Percentiles rank a stretch among this genome's conserved stretches.
Evolutionary conservation across 495 filamentous ascomycete genomes (phyloP).

Genomic region (Penicillium canescens): DNA sequence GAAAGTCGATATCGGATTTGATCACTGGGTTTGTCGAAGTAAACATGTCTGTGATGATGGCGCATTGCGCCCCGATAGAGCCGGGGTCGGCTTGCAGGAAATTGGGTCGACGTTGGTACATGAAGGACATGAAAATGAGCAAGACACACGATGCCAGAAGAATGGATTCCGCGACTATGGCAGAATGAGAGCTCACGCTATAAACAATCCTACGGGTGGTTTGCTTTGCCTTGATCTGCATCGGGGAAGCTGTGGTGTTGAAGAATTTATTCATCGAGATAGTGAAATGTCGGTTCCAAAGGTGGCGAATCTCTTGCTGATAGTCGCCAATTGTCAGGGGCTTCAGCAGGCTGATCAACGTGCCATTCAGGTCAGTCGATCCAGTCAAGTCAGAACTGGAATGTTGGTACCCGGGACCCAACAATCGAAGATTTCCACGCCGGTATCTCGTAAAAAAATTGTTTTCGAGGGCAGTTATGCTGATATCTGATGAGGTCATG

Average conservation of each 20-base stretch:
- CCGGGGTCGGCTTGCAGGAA: constrained; percentile 17
- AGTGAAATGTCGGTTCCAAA: constrained; percentile 26
- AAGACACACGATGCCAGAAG: neutral
- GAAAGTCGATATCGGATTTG: constrained; percentile 4
- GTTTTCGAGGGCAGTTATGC: constrained; percentile 2
- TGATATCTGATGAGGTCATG: constrained; percentile 1
- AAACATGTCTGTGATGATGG: constrained; percentile 13
- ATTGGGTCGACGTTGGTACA: constrained; percentile 13
- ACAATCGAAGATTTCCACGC: neutral
- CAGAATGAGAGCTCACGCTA: constrained; percentile 11
- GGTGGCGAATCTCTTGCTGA: neutral
- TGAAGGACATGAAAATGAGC: neutral
- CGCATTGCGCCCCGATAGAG: constrained; percentile 24
- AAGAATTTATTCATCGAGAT: constrained; percentile 20
- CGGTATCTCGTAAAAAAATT: constrained; percentile 1
- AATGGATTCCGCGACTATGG: constrained; percentile 15
- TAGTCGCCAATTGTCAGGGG: neutral
- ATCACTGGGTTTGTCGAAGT: constrained; percentile 1
- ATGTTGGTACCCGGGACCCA: neutral
- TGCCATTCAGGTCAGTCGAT: neutral
- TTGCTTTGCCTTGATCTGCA: constrained; percentile 3
- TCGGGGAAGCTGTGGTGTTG: constrained; percentile 5
- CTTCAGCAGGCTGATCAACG: neutral
- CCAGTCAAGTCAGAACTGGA: neutral
- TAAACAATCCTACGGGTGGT: constrained; percentile 3